These are phyloP conservation scores for Tolypocladium inflatum DNA, from an alignment of 2,329 filamentous ascomycete genomes.

Conservation along the genomic window DNA sequence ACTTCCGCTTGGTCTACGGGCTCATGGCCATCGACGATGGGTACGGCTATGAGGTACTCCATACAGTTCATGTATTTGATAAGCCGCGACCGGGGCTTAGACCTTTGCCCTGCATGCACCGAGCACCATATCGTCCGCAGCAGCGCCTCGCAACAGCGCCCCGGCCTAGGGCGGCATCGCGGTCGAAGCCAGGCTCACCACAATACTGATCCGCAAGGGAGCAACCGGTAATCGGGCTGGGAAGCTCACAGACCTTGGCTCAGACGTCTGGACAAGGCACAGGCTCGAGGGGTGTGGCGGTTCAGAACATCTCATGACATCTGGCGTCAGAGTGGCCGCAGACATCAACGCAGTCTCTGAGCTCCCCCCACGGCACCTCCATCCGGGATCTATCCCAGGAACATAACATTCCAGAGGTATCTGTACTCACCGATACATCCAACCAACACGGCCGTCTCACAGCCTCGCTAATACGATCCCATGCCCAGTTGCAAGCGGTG, in stretches of 20 bases:
- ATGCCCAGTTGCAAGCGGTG: background rate
- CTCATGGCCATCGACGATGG: background rate
- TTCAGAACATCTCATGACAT: background rate
- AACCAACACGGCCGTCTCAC: background rate
- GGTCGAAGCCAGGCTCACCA: background rate
- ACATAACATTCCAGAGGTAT: too few relatives aligned
- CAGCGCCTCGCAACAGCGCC: background rate
- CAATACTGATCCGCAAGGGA: background rate
- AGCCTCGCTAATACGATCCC: background rate
- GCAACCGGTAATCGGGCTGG: too few relatives aligned
- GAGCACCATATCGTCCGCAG: background rate
- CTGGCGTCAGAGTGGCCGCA: too few relatives aligned
- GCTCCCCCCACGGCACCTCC: background rate
- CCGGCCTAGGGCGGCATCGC: background rate
- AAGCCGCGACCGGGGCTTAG: background rate
- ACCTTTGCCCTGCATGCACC: background rate
- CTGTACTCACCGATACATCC: background rate
- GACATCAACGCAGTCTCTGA: background rate
- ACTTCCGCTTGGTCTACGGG: background rate
- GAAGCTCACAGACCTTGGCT: background rate
- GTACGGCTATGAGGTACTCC: background rate
- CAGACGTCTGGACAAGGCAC: background rate
- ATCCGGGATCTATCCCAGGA: background rate
- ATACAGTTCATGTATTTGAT: background rate
- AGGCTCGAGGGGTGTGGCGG: background rate